A percentile compares a stretch with the other conserved stretches of the same genome.
Evolutionary conservation across 306 rosid genomes (phyloP).

Genomic region (Sicyos edulis): DNA sequence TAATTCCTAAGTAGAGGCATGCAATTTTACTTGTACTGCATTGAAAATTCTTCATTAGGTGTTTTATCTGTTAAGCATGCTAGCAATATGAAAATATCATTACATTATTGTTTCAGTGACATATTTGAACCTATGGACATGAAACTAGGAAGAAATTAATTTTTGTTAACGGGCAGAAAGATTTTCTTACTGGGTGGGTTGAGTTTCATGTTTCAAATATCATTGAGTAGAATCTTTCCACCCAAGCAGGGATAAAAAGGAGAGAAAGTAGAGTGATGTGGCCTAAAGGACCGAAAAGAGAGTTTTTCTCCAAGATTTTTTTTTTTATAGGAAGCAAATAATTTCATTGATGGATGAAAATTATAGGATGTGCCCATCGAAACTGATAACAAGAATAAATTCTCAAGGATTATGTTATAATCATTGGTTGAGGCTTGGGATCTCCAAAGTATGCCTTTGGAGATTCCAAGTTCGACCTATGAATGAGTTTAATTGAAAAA

Average conservation of each 20-base stretch:
- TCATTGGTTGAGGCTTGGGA: too few species aligned
- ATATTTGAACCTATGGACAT: background rate
- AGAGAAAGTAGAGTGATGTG: background rate
- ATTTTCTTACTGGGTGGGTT: background rate
- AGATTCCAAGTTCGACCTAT: too few species aligned
- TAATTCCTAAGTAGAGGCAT: too few species aligned
- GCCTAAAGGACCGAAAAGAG: too few species aligned
- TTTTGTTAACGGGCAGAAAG: background rate
- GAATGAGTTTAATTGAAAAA: too few species aligned
- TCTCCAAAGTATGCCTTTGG: too few species aligned
- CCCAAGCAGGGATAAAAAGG: background rate
- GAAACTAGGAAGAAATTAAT: background rate
- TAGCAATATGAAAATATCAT: background rate
- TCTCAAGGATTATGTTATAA: too few species aligned
- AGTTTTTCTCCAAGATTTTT: too few species aligned
- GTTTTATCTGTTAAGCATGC: background rate
- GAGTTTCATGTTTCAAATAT: background rate
- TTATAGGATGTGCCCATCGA: too few species aligned
- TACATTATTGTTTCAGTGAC: background rate
- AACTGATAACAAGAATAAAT: too few species aligned
- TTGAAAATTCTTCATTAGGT: background rate
- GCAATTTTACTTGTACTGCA: background rate
- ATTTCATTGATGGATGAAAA: too few species aligned
- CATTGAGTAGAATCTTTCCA: background rate
- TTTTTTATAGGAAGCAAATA: too few species aligned